These are phyloP conservation scores for Termitomyces sp. DNA, from an alignment of 768 basidiomycete genomes.

Conservation along the genomic window DNA sequence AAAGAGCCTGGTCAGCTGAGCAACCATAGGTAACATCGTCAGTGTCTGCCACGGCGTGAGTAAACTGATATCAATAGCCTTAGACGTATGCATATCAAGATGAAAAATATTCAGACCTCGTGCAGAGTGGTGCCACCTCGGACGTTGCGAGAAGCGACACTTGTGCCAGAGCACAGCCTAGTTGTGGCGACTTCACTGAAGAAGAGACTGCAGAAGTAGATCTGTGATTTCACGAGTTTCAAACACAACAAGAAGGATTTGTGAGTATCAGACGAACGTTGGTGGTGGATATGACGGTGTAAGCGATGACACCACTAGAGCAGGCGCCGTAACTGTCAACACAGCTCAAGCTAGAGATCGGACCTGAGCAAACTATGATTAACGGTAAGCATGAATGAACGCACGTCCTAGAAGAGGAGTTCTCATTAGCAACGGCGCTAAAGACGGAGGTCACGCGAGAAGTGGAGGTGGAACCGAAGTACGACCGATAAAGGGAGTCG, in stretches of 20 bases:
- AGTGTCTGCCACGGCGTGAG: constrained; percentile 35
- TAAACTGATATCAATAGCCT: constrained; percentile 23
- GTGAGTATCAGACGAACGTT: constrained; percentile 22
- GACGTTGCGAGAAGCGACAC: constrained; percentile 38
- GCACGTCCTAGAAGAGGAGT: constrained; percentile 32
- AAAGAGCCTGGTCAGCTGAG: constrained; percentile 32
- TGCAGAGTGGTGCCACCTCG: constrained; percentile 45
- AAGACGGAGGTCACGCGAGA: constrained; percentile 29
- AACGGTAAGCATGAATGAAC: constrained; percentile 5
- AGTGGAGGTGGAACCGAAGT: constrained; percentile 35
- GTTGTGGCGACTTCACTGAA: constrained; percentile 36
- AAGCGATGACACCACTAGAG: constrained; percentile 36
- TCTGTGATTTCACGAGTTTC: constrained; percentile 17
- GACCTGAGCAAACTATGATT: neutral
- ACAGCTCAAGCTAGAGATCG: constrained; percentile 32
- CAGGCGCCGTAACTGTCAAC: constrained; percentile 33
- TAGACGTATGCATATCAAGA: neutral
- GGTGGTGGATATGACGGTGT: constrained; percentile 40
- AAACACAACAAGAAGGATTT: neutral
- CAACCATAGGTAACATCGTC: constrained; percentile 39
- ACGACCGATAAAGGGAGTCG: constrained; percentile 33
- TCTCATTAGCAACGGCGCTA: constrained; percentile 35
- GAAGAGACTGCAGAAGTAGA: constrained; percentile 45
- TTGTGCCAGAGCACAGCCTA: constrained; percentile 37
- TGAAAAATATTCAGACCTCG: constrained; percentile 22